Evolutionary conservation across 441 rosid species (phyloP), one percentile per base, ranked within the genome.

Genomic region (Brassica hybrid): DNA sequence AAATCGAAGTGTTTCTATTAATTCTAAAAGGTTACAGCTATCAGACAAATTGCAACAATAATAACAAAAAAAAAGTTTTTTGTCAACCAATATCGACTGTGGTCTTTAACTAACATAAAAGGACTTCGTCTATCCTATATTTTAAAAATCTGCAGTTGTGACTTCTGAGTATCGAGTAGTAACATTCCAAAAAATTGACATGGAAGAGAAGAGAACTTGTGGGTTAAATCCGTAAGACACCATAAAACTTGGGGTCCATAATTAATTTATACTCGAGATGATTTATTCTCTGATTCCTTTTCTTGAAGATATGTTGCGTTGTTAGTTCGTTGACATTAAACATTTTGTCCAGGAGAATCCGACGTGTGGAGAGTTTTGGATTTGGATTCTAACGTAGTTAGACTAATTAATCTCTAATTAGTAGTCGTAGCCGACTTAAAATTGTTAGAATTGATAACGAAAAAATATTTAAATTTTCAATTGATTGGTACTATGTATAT

Each of bases 251-350:
- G 66, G 73, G 74, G 12, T 62, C 41, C 3, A 73, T 32, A 25
- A 9, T 43, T 17, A 73, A 78, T 23, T 23, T 9, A 50, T 36
- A 6, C 0, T 1, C 2, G 65, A 52, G 48, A 67, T 50, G 65
- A 73, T 73, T 66, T 78, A 73, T 72, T 67, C 77, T 59, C 4
- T 62, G 59, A 54, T 25, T 23, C 43, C 54, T 68, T 57, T 67
- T 79, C 21, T 72, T 18, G 12, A 68, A 63, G 65, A 63, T 69
- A 61, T 12, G 75, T 69, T 56, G 68, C 71, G 75, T 75, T 81
- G 63, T 76, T 76, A 74, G 74, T 80, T 76, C 86, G 85, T 86
- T 90, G 90, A 88, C 90, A 83, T 72, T 57, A 21, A 54, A 73
- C 76, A 13, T 65, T 66, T 74, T 74, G 48, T 74, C 71, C 64